Evolutionary conservation across 164 flowering plant genomes (phyloP), one percentile per base, ranked within the genome.

Genomic region (Umbellularia californica): DNA sequence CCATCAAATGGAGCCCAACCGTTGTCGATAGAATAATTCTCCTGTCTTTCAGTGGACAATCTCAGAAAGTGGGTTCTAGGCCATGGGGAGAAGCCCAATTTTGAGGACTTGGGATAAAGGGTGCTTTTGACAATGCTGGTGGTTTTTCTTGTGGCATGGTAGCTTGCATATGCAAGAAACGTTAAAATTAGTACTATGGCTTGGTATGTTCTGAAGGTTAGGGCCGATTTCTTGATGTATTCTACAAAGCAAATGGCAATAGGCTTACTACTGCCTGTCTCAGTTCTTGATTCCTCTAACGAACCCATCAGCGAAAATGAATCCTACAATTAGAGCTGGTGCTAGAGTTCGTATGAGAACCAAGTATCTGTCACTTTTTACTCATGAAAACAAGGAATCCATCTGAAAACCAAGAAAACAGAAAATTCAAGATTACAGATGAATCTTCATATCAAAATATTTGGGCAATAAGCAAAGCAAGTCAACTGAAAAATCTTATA

Each of bases 1-100:
- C 89, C 92, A 83, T 90, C 75, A 78, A 93, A 93, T 12, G 98
- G 98, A 0, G 90, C 87, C 98, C 98, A 93, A 65, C 98, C 97
- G 65, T 66, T 78, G 50, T 74, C 80, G 12, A 74, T 3, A 15
- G 5, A 15, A 55, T 55, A 76, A 0, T 52, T 30, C 80, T 73
- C 72, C 7, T 79, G 11, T 62, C 28, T 69, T 9, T 58, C 65
- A 41, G 33, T 79, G 68, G 47, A 14, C 58, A 0, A 79, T 70
- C 30, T 74, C 70, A 77, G 67, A 13, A 74, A 62, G 69, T 70
- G 74, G 25, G 35, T 79, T 19, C 66, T 74, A 65, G 81, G 74
- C 85, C 82, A 84, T 28, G 84, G 82, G 30, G 72, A 65, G 33
- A 68, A 78, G 28, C 80, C 51, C 65, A 67, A 64, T 25, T 83